Evolutionary conservation across 2,329 filamentous ascomycete species (phyloP), one percentile per base, ranked within the genome.

Genomic region (Rhytidhysteron rufulum): DNA sequence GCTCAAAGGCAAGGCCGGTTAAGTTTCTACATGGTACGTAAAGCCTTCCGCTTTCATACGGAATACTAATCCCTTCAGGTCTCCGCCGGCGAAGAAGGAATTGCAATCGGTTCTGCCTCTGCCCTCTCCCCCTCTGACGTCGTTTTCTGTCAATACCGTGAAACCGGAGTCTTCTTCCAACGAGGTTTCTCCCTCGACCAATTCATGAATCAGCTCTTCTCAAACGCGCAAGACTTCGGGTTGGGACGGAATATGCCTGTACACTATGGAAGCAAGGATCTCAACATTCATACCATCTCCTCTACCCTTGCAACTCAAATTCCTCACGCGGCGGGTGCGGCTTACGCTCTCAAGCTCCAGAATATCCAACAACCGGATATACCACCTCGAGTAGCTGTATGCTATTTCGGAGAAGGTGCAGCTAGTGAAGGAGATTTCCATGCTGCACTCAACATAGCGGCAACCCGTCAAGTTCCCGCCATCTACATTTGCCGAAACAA

Each of bases 121-220:
- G 89, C 88, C 10, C 67, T 98, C 44, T 75, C 80, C n/a, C 79
- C 78, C n/a, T 78, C 85, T 37, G 93, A 98, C 63, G 87, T 95
- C 4, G 79, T 96, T 33, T 97, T 95, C 62, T 88, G 86, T 44
- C 93, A 98, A 63, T 98, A 98, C 62, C 80, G 93, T 48, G 93
- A 98, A 67, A 83, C 91, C 32, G 93, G 93, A 1, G 86, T 96
- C 5, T 93, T 95, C 62, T 79, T 86, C 50, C 86, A 96, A 65
- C 81, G 93, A 27, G 93, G 93, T 3, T 96, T 91, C 62, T 86
- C 81, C 0, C 74, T 94, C 33, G 81, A 83, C 34, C 82, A 97
- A 44, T 97, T 97, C 59, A 97, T 98, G 93, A 85, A 81, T 54
- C 93, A 98, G 64, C 70, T 98, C 7, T 96, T 97, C 68, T 82